Conservation (phyloP, 495 filamentous ascomycete species). For the Bathelium albidoporum region DNA sequence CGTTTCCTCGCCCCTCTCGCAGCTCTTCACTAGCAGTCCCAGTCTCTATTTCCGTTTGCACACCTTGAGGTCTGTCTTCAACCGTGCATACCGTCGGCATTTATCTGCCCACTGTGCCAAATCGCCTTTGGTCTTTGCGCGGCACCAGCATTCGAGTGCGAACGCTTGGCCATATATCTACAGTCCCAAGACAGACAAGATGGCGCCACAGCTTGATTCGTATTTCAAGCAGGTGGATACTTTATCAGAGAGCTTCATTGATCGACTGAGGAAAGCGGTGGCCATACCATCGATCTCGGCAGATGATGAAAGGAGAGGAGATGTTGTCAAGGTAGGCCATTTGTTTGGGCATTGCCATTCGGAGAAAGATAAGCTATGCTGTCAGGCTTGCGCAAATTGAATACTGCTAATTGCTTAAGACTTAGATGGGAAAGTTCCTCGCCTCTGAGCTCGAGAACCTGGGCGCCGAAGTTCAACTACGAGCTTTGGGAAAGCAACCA, state of each 20-base stretch:
- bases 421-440: constrained; percentile 84
- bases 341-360: not conserved
- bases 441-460: constrained; percentile 69
- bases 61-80: not conserved
- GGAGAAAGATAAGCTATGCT: not conserved
- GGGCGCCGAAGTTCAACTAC: constrained; percentile 75
- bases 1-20: not conserved
- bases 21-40: not conserved
- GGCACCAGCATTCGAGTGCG: not conserved
- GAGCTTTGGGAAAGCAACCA: constrained; percentile 79
- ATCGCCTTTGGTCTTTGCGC: not conserved
- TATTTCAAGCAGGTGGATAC: constrained; percentile 54
- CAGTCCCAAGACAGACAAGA: constrained; percentile 21
- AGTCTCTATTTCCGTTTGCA: not conserved
- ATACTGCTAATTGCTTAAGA: constrained; percentile 2
- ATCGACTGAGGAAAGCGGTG: constrained; percentile 82
- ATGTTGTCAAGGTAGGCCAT: constrained; percentile 62
- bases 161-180: constrained; percentile 30
- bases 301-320: constrained; percentile 72
- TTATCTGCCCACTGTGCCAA: too few species aligned
- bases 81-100: not conserved
- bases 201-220: constrained; percentile 32
- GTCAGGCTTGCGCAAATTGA: too few species aligned
- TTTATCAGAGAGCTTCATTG: constrained; percentile 74
- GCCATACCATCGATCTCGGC: constrained; percentile 93